Base-by-base conservation (phyloP, 148 eudicot species). In the Nepenthes mirabilis region DNA sequence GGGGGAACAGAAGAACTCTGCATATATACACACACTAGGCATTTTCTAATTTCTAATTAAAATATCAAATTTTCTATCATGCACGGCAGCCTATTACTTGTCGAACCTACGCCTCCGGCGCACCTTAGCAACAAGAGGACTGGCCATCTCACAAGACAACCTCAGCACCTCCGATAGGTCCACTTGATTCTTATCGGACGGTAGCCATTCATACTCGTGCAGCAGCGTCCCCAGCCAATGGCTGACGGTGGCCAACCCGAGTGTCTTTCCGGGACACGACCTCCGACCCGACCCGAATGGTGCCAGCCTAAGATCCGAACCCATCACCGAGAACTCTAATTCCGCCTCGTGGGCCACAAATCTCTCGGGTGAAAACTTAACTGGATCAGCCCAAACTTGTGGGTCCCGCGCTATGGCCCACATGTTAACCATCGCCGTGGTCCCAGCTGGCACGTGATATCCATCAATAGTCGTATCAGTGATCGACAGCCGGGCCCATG, bases 371-470 rank as follows among this genome's bases (percentile, higher is more conserved):
- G 59, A 32, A 43, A 82, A 87, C 0, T 55, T 37, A 1, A 62
- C 55, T 32, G 95, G 95, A 60, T 67, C 71, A 10, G 67, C 52
- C 95, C 95, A 87, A 1, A 80, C 57, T 2, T 77, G 33, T 1
- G 82, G 72, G 55, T 87, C 95, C 32, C 80, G 64, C 6, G 78
- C 67, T 34, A 87, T 87, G 66, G 95, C 90, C 90, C 95, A 84
- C 83, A 87, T 87, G 76, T 87, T 84, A 0, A 87, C 95, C 60
- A 76, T 73, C 1, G 95, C 90, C 0, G 95, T 87, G 59, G 90
- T 84, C 35, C 90, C 95, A 0, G 74, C 68, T 1, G 95, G 95
- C 52, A 87, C 78, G 61, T 71, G 67, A 62, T 66, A 62, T 1
- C 83, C 83, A 36, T 80, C 87, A 3, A 87, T 40, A 0, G 37